Percentiles rank a stretch among this genome's conserved stretches.
These are phyloP conservation scores for Saturnispora besseyi DNA, from an alignment of 805 yeast genomes.

Conservation along the genomic window DNA sequence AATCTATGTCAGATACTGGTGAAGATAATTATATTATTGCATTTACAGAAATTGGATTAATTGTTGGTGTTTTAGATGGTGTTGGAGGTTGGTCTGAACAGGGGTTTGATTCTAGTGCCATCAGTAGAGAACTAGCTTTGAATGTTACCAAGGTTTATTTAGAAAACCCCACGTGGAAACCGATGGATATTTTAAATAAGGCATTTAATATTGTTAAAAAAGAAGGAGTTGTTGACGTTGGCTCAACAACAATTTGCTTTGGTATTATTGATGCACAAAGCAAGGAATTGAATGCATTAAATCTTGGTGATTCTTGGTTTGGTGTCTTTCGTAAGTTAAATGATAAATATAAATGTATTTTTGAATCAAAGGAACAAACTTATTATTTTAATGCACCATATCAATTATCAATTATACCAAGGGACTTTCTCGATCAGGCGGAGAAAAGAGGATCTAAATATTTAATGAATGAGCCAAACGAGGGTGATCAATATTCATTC, in stretches of 20 bases:
- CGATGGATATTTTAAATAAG: conserved; percentile 42
- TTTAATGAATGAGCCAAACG: conserved; percentile 60
- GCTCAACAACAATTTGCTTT: conserved; percentile 88
- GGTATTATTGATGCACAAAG: conserved; percentile 55
- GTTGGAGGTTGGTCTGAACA: conserved; percentile 97
- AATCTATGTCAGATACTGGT: conserved; percentile 52
- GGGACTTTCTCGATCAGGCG: conserved; percentile 44
- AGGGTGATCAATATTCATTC: conserved; percentile 59
- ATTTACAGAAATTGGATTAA: conserved; percentile 34
- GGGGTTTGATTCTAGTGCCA: conserved; percentile 84
- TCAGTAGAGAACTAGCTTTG: conserved; percentile 68
- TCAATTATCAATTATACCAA: conserved; percentile 81
- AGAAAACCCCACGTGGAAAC: conserved; percentile 17
- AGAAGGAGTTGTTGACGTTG: conserved; percentile 65
- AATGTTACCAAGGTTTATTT: conserved; percentile 37
- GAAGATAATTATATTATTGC: conserved; percentile 66
- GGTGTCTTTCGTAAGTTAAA: conserved; percentile 55
- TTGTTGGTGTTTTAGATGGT: conserved; percentile 89
- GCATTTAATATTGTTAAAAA: conserved; percentile 48
- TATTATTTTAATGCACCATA: conserved; percentile 89
- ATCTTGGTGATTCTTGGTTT: conserved; percentile 93
- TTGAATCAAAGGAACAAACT: conserved; percentile 68
- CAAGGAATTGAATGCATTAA: conserved; percentile 54
- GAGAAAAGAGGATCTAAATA: conserved; percentile 48
- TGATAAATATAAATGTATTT: conserved; percentile 36